Conservation (phyloP, 345 rosid species). For the Orychophragmus violaceus region DNA sequence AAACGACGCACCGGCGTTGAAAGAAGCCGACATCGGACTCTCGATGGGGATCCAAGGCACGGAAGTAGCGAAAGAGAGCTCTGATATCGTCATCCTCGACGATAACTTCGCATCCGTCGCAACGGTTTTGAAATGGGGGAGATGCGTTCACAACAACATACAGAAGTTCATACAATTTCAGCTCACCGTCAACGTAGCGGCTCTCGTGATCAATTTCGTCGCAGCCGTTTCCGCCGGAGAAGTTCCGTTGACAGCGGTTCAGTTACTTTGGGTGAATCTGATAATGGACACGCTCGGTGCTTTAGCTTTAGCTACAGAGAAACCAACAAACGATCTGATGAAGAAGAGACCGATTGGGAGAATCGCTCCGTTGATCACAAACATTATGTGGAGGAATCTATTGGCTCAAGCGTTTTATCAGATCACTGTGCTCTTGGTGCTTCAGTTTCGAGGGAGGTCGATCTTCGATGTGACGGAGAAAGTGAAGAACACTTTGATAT, state of each 20-base stretch:
- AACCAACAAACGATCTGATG: slow-evolving; percentile 63
- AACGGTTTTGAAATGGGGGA: slow-evolving; percentile 68
- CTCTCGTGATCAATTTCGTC: slow-evolving; percentile 60
- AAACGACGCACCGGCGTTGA: slow-evolving; percentile 73
- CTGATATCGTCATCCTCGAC: slow-evolving; percentile 69
- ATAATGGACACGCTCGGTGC: slow-evolving; percentile 83
- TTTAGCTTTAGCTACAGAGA: slow-evolving; percentile 61
- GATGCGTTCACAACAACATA: slow-evolving; percentile 69
- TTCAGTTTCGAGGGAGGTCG: slow-evolving; percentile 59
- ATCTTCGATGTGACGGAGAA: slow-evolving; percentile 43
- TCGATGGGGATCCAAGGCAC: slow-evolving; percentile 83
- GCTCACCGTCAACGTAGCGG: slow-evolving; percentile 63
- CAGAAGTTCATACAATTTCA: slow-evolving; percentile 81
- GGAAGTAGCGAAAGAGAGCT: slow-evolving; percentile 75
- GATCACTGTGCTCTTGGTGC: slow-evolving; percentile 48
- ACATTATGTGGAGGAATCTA: slow-evolving; percentile 76
- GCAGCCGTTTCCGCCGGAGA: slow-evolving; percentile 71
- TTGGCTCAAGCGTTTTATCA: slow-evolving; percentile 63
- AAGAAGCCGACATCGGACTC: slow-evolving; percentile 69
- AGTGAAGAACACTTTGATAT: slow-evolving; percentile 61
- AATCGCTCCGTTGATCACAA: slow-evolving; percentile 56
- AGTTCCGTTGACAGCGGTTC: slow-evolving; percentile 64
- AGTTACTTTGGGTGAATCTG: slow-evolving; percentile 68
- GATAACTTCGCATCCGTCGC: slow-evolving; percentile 66
- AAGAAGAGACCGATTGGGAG: slow-evolving; percentile 55